phyloP scores from a whole-genome alignment of 768 basidiomycete genomes.

The Cyclocybe cylindracea region DNA sequence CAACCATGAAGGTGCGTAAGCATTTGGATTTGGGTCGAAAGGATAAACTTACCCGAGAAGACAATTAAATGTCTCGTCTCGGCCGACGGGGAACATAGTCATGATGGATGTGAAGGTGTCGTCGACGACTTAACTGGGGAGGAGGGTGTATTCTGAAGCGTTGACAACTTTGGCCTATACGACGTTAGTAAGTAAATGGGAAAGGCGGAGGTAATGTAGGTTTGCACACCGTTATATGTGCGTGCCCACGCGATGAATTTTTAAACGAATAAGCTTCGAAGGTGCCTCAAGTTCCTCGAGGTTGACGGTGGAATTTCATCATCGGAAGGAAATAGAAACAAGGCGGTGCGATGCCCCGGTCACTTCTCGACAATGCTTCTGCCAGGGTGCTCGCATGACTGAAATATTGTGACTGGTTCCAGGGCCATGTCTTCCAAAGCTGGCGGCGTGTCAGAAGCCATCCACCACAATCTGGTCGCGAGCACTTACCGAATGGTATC shows the following conservation, averaged over 20 bases:
- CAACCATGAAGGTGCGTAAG: conserved; percentile 21
- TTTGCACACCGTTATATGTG: conserved; percentile 30
- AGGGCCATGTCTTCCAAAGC: conserved; percentile 43
- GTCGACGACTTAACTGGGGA: conserved; percentile 37
- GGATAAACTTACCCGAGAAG: conserved; percentile 34
- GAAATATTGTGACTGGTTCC: conserved; percentile 49
- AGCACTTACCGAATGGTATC: conserved; percentile 37
- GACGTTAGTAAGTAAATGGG: background rate
- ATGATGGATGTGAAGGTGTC: conserved; percentile 42
- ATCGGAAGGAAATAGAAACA: conserved; percentile 33
- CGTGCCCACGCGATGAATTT: conserved; percentile 34
- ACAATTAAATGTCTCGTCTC: conserved; percentile 40
- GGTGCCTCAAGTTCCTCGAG: conserved; percentile 30
- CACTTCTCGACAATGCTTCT: conserved; percentile 26
- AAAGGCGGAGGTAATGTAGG: background rate
- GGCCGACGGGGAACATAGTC: conserved; percentile 32
- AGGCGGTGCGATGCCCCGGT: conserved; percentile 29
- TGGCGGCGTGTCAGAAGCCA: conserved; percentile 13
- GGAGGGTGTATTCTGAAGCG: conserved; percentile 37
- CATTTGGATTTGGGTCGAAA: conserved; percentile 7
- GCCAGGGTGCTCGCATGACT: conserved; percentile 17
- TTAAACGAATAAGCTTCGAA: conserved; percentile 36
- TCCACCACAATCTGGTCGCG: background rate
- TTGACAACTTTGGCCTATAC: conserved; percentile 38
- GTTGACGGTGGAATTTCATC: conserved; percentile 28